These are phyloP conservation scores for Teratosphaeria nubilosa DNA, from an alignment of 2,329 filamentous ascomycete genomes.

Conservation along the genomic window DNA sequence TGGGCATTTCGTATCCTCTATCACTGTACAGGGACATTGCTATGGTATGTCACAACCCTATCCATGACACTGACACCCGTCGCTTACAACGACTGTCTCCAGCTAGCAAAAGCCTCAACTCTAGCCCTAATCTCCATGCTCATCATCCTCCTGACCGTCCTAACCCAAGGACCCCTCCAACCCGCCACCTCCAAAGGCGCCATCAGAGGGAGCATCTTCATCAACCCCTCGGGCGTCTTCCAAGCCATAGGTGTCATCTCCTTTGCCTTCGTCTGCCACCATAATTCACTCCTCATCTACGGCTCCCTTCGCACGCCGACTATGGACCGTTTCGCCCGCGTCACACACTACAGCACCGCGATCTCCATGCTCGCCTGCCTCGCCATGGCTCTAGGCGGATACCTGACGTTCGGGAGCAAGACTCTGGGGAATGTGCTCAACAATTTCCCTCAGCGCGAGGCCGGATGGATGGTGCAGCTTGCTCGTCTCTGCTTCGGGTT, in stretches of 20 bases:
- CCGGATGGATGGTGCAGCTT: slow-evolving; percentile 69
- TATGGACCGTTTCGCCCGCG: slow-evolving; percentile 82
- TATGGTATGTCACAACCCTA: slow-evolving; percentile 52
- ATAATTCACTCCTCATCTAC: slow-evolving; percentile 96
- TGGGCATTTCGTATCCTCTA: slow-evolving; percentile 81
- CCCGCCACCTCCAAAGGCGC: slow-evolving; percentile 62
- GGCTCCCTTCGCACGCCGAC: slow-evolving; percentile 89
- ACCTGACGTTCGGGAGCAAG: slow-evolving; percentile 83
- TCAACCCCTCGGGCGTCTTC: slow-evolving; percentile 73
- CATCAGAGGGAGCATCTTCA: slow-evolving; percentile 59
- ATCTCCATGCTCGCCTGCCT: slow-evolving; percentile 90
- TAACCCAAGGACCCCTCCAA: slow-evolving; percentile 71
- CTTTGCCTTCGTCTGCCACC: slow-evolving; percentile 76
- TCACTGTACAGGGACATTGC: slow-evolving; percentile 94
- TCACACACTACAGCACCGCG: slow-evolving; percentile 87
- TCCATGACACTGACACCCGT: not conserved
- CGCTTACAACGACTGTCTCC: slow-evolving; percentile 15
- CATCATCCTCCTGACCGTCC: slow-evolving; percentile 76
- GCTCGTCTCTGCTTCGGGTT: slow-evolving; percentile 92
- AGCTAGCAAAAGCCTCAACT: slow-evolving; percentile 93
- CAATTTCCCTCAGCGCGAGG: slow-evolving; percentile 86
- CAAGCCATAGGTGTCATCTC: slow-evolving; percentile 97
- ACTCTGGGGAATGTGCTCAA: slow-evolving; percentile 95
- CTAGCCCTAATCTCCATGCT: slow-evolving; percentile 87
- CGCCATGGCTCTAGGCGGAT: slow-evolving; percentile 76